Percentiles rank a stretch among this genome's conserved stretches.
phyloP scores from a whole-genome alignment of 345 rosid genomes.

The Lumnitzera littorea region DNA sequence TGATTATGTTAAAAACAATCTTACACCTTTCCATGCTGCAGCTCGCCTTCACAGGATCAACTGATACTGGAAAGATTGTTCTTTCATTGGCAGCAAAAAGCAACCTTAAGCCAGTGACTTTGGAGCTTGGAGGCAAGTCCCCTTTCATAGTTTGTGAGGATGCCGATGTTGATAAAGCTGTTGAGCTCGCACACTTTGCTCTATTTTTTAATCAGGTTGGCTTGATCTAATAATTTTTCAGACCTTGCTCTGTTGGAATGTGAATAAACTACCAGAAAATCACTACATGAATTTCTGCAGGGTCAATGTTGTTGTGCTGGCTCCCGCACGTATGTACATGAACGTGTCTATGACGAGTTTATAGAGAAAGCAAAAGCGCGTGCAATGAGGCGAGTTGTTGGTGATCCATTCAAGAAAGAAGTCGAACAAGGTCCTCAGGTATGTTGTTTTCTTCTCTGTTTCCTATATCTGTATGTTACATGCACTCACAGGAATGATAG shows the following conservation, averaged over 20 bases:
- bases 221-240: not conserved
- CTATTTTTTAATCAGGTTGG: conserved; percentile 89
- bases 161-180: conserved; percentile 81
- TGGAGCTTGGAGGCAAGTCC: conserved; percentile 97
- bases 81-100: conserved; percentile 79
- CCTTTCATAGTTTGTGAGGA: conserved; percentile 89
- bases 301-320: conserved; percentile 99
- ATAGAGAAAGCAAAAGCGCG: conserved; percentile 81
- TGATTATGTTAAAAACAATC: not conserved
- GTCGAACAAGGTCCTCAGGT: conserved; percentile 96
- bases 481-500: not conserved
- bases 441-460: not conserved
- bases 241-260: not conserved
- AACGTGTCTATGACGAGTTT: conserved; percentile 76
- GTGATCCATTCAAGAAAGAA: conserved; percentile 87
- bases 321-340: conserved; percentile 89
- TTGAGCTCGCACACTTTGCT: conserved; percentile 89
- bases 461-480: too few relatives aligned
- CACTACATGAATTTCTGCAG: conserved; percentile 20
- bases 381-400: conserved; percentile 67
- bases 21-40: conserved; percentile 15
- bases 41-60: conserved; percentile 95
- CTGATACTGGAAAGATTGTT: conserved; percentile 63
- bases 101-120: conserved; percentile 90
- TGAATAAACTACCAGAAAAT: not conserved